Percentiles rank a stretch among this genome's conserved stretches.
Conservation (phyloP, 768 basidiomycete species). For the Strobilomyces echinocephalus region DNA sequence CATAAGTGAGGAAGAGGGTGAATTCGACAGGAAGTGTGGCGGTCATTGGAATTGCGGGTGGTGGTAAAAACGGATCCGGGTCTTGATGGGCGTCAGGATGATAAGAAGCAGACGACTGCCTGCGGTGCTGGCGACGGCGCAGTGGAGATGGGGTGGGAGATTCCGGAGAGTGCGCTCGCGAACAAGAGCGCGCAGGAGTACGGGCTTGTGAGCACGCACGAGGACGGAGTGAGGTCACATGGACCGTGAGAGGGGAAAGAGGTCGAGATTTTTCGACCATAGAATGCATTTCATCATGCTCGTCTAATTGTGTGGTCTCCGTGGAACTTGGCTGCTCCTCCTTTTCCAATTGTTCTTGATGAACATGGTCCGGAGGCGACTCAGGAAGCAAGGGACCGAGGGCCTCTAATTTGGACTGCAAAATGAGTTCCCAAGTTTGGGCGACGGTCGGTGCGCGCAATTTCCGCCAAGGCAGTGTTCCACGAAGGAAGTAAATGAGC, state of each 20-base stretch:
- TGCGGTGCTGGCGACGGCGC: slow-evolving; percentile 16
- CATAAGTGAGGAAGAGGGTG: slow-evolving; percentile 72
- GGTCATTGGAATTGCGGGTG: slow-evolving; percentile 50
- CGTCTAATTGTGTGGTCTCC: slow-evolving; percentile 12
- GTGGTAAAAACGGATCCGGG: slow-evolving; percentile 5
- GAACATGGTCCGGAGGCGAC: slow-evolving; percentile 11
- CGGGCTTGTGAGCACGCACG: slow-evolving; percentile 19
- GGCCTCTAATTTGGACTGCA: slow-evolving; percentile 63
- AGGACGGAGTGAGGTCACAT: slow-evolving; percentile 9
- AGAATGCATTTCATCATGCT: slow-evolving; percentile 8
- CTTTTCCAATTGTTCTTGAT: slow-evolving; percentile 2
- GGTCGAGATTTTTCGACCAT: slow-evolving; percentile 16
- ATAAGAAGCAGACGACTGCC: slow-evolving; percentile 16
- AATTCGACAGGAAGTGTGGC: slow-evolving; percentile 78
- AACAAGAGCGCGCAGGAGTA: slow-evolving; percentile 11
- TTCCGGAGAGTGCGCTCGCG: slow-evolving; percentile 10
- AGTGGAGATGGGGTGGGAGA: slow-evolving; percentile 18
- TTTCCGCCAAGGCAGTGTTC: slow-evolving; percentile 75
- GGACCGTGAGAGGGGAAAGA: slow-evolving; percentile 2
- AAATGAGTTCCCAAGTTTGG: slow-evolving; percentile 73
- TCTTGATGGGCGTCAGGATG: slow-evolving; percentile 15
- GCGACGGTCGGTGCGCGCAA: slow-evolving; percentile 60
- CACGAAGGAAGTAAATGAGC: slow-evolving; percentile 77
- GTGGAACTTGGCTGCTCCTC: background rate
- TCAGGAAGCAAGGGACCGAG: slow-evolving; percentile 31